These are phyloP conservation scores for Colletotrichum chrysophilum DNA, from an alignment of 2,329 filamentous ascomycete species.

Conservation along the genomic window DNA sequence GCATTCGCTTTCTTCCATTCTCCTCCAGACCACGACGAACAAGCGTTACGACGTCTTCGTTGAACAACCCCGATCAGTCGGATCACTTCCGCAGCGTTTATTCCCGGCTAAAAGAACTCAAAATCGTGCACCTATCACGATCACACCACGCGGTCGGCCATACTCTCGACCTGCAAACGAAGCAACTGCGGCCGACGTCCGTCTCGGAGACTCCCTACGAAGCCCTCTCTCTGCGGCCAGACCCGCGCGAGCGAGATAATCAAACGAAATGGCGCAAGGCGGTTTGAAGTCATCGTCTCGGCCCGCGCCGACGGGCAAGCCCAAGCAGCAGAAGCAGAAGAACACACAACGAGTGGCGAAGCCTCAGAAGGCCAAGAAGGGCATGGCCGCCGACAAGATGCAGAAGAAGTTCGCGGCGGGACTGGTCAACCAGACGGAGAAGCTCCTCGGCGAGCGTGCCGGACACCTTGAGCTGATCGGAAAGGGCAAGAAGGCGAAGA, in stretches of 20 bases:
- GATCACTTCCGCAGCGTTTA: background rate
- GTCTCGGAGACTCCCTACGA: background rate
- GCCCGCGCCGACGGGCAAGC: conserved; percentile 42
- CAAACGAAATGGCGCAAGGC: conserved; percentile 57
- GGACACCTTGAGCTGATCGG: conserved; percentile 66
- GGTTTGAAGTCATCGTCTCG: conserved; percentile 52
- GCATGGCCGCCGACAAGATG: conserved; percentile 53
- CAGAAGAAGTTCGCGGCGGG: conserved; percentile 61
- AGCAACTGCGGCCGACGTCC: background rate
- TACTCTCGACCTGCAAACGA: background rate
- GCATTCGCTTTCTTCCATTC: background rate
- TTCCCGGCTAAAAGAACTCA: background rate
- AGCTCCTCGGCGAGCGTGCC: conserved; percentile 62
- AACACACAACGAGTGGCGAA: conserved; percentile 54
- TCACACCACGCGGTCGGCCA: background rate
- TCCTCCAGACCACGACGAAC: background rate
- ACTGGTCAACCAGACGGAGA: conserved; percentile 60
- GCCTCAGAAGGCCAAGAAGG: conserved; percentile 49
- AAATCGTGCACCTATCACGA: background rate
- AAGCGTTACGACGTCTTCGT: background rate
- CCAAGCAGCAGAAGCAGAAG: conserved; percentile 34
- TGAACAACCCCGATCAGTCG: background rate
- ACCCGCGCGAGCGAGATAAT: background rate
- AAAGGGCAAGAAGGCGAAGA: conserved; percentile 53
- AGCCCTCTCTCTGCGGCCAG: background rate